A percentile compares a stretch with the other conserved stretches of the same genome.
phyloP scores from a whole-genome alignment of 2,329 filamentous ascomycete species.

The Aspergillus sp. region DNA sequence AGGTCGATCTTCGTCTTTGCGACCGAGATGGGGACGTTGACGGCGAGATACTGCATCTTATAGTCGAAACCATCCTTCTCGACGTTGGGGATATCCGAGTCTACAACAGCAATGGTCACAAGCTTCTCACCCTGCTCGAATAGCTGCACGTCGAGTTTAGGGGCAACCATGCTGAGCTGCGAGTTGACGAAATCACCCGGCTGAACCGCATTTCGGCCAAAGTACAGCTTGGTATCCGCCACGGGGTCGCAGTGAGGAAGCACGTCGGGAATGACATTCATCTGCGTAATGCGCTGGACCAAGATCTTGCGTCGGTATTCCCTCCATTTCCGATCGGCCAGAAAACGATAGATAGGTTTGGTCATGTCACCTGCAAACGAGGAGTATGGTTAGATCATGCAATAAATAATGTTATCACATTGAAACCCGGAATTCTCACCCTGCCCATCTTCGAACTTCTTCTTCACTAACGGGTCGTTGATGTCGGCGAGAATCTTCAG shows the following conservation, averaged over 20 bases:
- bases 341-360: conserved; percentile 91
- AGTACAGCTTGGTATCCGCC: conserved; percentile 78
- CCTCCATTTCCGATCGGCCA: conserved; percentile 86
- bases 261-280: conserved; percentile 85
- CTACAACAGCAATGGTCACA: conserved; percentile 80
- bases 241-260: conserved; percentile 75
- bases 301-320: conserved; percentile 76
- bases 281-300: conserved; percentile 80
- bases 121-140: conserved; percentile 81
- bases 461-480: conserved; percentile 92
- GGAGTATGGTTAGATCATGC: conserved; percentile 19
- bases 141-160: conserved; percentile 77
- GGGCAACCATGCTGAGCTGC: conserved; percentile 67
- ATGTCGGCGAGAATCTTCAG: conserved; percentile 90
- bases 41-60: conserved; percentile 84
- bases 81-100: conserved; percentile 83
- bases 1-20: conserved; percentile 64
- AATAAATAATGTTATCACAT: background rate
- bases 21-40: conserved; percentile 66
- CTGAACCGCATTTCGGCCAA: conserved; percentile 66
- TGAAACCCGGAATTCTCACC: conserved; percentile 52
- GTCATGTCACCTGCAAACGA: conserved; percentile 76
- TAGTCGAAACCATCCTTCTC: conserved; percentile 73
- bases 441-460: conserved; percentile 85
- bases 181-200: conserved; percentile 80